Conservation (phyloP, 2,329 filamentous ascomycete species). For the Chaetomiaceae sp. region DNA sequence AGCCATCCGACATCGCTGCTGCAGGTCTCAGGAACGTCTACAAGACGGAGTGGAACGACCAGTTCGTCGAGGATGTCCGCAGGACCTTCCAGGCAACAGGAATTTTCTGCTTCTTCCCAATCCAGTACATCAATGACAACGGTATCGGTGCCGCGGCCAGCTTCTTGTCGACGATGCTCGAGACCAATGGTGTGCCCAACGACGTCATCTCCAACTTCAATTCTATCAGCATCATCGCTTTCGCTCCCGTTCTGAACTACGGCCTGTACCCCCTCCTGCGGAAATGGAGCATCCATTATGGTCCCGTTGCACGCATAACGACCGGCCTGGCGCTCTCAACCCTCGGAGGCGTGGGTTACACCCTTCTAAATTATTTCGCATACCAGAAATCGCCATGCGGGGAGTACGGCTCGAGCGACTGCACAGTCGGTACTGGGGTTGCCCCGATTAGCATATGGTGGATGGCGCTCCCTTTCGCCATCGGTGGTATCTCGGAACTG, state of each 20-base stretch:
- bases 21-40: slow-evolving; percentile 33
- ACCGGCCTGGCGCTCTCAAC: slow-evolving; percentile 48
- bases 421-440: slow-evolving; percentile 34
- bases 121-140: slow-evolving; percentile 43
- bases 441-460: slow-evolving; percentile 51
- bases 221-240: slow-evolving; percentile 44
- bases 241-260: slow-evolving; percentile 45
- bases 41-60: slow-evolving; percentile 54
- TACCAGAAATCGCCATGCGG: slow-evolving; percentile 42
- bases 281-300: slow-evolving; percentile 40
- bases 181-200: slow-evolving; percentile 47
- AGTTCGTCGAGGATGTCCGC: slow-evolving; percentile 62
- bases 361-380: slow-evolving; percentile 39
- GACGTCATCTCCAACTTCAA: slow-evolving; percentile 49
- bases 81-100: slow-evolving; percentile 57
- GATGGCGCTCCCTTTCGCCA: slow-evolving; percentile 51
- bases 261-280: slow-evolving; percentile 44
- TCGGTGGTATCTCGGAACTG: slow-evolving; percentile 48
- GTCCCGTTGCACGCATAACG: slow-evolving; percentile 46
- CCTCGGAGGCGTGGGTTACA: slow-evolving; percentile 42
- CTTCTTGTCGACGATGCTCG: slow-evolving; percentile 46
- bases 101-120: slow-evolving; percentile 53
- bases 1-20: slow-evolving; percentile 50
- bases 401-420: slow-evolving; percentile 37
- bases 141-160: slow-evolving; percentile 48